phyloP scores from a whole-genome alignment of 108 stramenopile genomes.

The Hondaea fermentalgiana region DNA sequence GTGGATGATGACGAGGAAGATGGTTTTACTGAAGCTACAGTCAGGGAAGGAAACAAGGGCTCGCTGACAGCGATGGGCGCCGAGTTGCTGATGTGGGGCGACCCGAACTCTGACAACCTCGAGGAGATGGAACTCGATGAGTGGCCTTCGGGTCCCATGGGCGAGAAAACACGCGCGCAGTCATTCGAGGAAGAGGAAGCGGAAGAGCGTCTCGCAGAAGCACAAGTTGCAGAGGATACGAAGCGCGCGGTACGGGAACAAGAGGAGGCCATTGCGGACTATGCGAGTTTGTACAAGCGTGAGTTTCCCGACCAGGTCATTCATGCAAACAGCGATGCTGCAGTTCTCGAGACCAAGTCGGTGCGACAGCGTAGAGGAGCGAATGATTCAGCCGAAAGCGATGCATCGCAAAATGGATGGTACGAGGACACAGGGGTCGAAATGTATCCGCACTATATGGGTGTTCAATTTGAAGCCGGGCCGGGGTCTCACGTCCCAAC shows the following conservation, averaged over 20 bases:
- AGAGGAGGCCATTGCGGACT: background rate
- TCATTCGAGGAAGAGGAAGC: background rate
- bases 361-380: background rate
- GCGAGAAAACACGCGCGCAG: background rate
- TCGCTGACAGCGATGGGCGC: background rate
- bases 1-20: background rate
- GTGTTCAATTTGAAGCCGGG: background rate
- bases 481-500: background rate
- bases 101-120: background rate
- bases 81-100: background rate
- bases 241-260: background rate
- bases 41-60: background rate
- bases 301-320: background rate
- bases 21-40: background rate
- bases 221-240: background rate
- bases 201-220: background rate
- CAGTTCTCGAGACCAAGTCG: background rate
- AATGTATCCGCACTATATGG: constrained; percentile 6
- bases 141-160: background rate
- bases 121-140: background rate
- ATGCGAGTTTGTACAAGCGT: background rate
- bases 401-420: background rate
- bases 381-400: background rate
- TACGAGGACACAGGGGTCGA: background rate
- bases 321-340: background rate